A percentile compares a stretch with the other conserved stretches of the same genome.
Evolutionary conservation across 2,329 filamentous ascomycete species (phyloP).

Genomic region (Pseudocercospora musae): DNA sequence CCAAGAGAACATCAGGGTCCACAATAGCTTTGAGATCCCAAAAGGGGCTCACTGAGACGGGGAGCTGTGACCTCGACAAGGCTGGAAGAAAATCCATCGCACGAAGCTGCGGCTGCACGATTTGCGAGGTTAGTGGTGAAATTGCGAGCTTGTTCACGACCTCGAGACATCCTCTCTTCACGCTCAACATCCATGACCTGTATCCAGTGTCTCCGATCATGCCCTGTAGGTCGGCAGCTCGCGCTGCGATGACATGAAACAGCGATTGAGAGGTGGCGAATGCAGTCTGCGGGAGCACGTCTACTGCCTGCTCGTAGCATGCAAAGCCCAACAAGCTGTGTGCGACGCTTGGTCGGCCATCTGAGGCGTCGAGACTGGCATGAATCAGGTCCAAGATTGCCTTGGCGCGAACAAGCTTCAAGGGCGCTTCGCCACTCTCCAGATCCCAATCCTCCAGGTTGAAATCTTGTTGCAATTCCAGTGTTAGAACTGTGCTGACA

Average conservation of each 20-base stretch:
- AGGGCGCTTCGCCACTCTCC: conserved; percentile 64
- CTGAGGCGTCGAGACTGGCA: conserved; percentile 70
- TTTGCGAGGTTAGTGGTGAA: conserved; percentile 70
- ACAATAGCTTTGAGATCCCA: conserved; percentile 70
- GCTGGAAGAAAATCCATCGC: conserved; percentile 76
- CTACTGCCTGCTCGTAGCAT: conserved; percentile 68
- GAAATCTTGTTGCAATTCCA: conserved; percentile 76
- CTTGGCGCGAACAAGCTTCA: conserved; percentile 72
- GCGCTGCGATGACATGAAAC: conserved; percentile 72
- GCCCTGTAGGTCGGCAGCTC: conserved; percentile 51
- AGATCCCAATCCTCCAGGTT: conserved; percentile 80
- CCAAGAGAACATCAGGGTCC: conserved; percentile 65
- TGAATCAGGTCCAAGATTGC: conserved; percentile 84
- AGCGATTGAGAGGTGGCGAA: conserved; percentile 72
- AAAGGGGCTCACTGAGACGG: conserved; percentile 64
- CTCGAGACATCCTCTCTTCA: conserved; percentile 47
- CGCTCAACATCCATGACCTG: conserved; percentile 41
- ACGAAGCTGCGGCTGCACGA: conserved; percentile 77
- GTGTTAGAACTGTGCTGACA: conserved; percentile 63
- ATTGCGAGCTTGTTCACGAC: conserved; percentile 80
- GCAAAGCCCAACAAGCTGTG: conserved; percentile 87
- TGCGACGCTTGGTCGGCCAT: conserved; percentile 78
- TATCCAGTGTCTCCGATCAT: conserved; percentile 43
- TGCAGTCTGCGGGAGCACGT: conserved; percentile 63
- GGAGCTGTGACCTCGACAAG: conserved; percentile 66